phyloP scores from a whole-genome alignment of 1,284 basidiomycete genomes.

The Fistulina hepatica region DNA sequence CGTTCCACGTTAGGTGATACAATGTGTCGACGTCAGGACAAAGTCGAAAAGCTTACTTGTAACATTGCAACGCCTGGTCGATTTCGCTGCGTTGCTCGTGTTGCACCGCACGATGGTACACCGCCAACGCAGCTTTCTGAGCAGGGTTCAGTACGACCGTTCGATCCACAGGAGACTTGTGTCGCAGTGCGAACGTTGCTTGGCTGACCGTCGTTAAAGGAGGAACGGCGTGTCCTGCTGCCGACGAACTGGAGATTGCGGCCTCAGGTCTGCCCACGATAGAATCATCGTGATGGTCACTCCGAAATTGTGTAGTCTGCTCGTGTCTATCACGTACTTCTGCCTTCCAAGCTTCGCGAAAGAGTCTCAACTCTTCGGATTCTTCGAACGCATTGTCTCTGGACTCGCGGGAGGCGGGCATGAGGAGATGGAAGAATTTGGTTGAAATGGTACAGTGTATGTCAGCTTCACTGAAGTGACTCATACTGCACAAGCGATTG shows the following conservation, averaged over 20 bases:
- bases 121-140: slow-evolving; percentile 36
- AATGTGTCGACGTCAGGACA: slow-evolving; percentile 58
- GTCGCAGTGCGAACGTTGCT: slow-evolving; percentile 4
- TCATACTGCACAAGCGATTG: no score
- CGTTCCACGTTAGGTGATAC: slow-evolving; percentile 46
- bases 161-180: background rate
- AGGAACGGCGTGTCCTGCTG: no score
- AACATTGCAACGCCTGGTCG: slow-evolving; percentile 64
- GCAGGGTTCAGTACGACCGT: background rate
- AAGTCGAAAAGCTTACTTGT: slow-evolving; percentile 69
- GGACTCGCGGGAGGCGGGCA: slow-evolving; percentile 3
- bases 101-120: slow-evolving; percentile 61
- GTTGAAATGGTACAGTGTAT: no score
- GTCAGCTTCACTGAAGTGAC: no score
- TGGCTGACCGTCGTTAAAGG: background rate
- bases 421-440: no score
- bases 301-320: background rate
- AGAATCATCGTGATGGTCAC: background rate
- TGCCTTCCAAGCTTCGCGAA: slow-evolving; percentile 66
- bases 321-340: slow-evolving; percentile 41
- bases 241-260: no score
- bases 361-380: slow-evolving; percentile 45
- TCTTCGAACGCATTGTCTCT: slow-evolving; percentile 21
- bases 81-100: slow-evolving; percentile 65
- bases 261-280: background rate